Percentiles rank a stretch among this genome's conserved stretches.
phyloP scores from a whole-genome alignment of 2,329 filamentous ascomycete species.

The Aspergillus ruber region DNA sequence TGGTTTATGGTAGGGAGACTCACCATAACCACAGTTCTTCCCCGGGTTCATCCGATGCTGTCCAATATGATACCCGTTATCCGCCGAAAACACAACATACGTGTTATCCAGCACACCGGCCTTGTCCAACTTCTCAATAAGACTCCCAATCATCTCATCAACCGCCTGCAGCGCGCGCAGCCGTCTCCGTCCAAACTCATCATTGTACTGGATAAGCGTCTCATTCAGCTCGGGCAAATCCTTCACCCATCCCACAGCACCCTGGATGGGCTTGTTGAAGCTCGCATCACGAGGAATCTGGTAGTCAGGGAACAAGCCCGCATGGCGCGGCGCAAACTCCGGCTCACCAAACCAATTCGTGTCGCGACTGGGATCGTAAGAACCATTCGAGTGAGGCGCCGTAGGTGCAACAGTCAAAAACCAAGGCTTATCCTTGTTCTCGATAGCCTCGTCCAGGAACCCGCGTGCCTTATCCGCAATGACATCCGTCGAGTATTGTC shows the following conservation, averaged over 20 bases:
- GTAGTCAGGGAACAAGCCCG: conserved; percentile 52
- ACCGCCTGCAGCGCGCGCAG: conserved; percentile 47
- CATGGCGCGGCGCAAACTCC: conserved; percentile 48
- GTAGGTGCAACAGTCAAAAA: conserved; percentile 61
- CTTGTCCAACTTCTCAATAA: conserved; percentile 37
- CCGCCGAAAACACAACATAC: conserved; percentile 53
- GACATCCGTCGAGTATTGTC: conserved; percentile 53
- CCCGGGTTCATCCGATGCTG: conserved; percentile 53
- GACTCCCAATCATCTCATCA: conserved; percentile 46
- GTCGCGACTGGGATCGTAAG: conserved; percentile 8
- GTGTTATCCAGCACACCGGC: conserved; percentile 43
- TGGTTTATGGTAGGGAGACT: conserved; percentile 10
- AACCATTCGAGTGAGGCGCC: conserved; percentile 54
- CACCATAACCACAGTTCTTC: conserved; percentile 52
- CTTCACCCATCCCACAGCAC: conserved; percentile 41
- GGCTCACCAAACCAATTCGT: conserved; percentile 20
- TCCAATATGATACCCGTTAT: conserved; percentile 56
- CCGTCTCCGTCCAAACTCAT: conserved; percentile 45
- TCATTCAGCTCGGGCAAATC: conserved; percentile 39
- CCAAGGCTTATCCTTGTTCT: conserved; percentile 49
- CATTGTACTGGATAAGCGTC: conserved; percentile 44
- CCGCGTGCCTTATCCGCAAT: conserved; percentile 51
- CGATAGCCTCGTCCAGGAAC: conserved; percentile 54
- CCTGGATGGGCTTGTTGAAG: conserved; percentile 53
- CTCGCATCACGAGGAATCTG: conserved; percentile 55